These are phyloP conservation scores for Talaromyces sp. DNA, from an alignment of 2,329 filamentous ascomycete species.

Conservation along the genomic window DNA sequence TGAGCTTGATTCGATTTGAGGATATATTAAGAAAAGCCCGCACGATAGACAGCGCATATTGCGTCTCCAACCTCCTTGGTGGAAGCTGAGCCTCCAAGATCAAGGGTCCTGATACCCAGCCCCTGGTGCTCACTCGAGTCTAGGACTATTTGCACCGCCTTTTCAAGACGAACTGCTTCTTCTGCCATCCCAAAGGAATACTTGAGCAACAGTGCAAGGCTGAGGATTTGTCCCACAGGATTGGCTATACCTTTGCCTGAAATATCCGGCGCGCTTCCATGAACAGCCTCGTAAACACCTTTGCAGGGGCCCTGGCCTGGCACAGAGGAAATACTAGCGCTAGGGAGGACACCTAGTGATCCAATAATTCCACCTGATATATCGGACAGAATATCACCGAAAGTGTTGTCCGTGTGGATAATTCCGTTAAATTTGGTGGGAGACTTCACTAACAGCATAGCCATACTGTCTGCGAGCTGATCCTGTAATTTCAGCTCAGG, in stretches of 20 bases:
- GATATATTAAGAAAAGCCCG: not conserved
- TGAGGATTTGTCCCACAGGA: slow-evolving; percentile 78
- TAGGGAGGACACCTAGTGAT: slow-evolving; percentile 75
- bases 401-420: slow-evolving; percentile 77
- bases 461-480: slow-evolving; percentile 79
- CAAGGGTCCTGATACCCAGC: slow-evolving; percentile 58
- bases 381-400: slow-evolving; percentile 83
- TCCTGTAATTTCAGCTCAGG: slow-evolving; percentile 70
- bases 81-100: slow-evolving; percentile 67
- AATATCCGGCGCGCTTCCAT: slow-evolving; percentile 85
- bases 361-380: slow-evolving; percentile 82
- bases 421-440: slow-evolving; percentile 73
- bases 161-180: slow-evolving; percentile 70
- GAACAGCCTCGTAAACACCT: slow-evolving; percentile 88
- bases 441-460: slow-evolving; percentile 86
- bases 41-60: not conserved
- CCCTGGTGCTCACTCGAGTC: slow-evolving; percentile 52
- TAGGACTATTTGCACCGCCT: slow-evolving; percentile 68
- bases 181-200: slow-evolving; percentile 73
- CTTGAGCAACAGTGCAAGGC: slow-evolving; percentile 82
- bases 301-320: slow-evolving; percentile 51
- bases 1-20: no score
- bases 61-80: slow-evolving; percentile 74
- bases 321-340: slow-evolving; percentile 70
- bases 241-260: slow-evolving; percentile 79